Percentiles rank a stretch among this genome's conserved stretches.
These are phyloP conservation scores for Mycena latifolia DNA, from an alignment of 768 basidiomycete genomes.

Conservation along the genomic window DNA sequence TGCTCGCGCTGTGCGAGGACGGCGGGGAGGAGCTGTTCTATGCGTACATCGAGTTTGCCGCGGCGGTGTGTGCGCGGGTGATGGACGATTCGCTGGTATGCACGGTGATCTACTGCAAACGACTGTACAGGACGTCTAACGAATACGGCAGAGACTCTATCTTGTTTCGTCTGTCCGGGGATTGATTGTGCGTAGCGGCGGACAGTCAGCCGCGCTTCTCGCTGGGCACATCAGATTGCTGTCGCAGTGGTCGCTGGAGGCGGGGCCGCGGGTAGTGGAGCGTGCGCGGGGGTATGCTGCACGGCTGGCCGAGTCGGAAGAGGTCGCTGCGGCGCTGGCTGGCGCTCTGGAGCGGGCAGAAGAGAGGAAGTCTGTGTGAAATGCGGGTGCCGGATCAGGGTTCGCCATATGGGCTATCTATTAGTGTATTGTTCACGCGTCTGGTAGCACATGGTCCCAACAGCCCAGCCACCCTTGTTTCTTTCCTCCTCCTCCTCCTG, in stretches of 20 bases:
- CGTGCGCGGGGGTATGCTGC: neutral
- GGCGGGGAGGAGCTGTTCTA: slow-evolving; percentile 44
- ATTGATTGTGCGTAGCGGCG: neutral
- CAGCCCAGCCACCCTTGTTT: slow-evolving; percentile 31
- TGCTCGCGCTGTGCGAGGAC: slow-evolving; percentile 42
- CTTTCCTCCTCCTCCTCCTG: slow-evolving; percentile 33
- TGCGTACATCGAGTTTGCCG: slow-evolving; percentile 65
- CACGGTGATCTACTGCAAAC: slow-evolving; percentile 27
- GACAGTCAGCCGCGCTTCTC: neutral
- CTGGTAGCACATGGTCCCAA: slow-evolving; percentile 23
- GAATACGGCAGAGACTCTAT: slow-evolving; percentile 62
- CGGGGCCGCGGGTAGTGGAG: neutral
- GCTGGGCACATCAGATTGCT: neutral
- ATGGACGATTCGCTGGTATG: slow-evolving; percentile 62
- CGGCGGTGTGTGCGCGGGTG: slow-evolving; percentile 60
- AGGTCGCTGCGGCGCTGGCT: neutral
- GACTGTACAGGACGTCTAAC: too few relatives aligned
- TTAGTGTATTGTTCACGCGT: slow-evolving; percentile 25
- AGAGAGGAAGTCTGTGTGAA: neutral
- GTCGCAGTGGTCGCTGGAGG: neutral
- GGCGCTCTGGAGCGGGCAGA: too few relatives aligned
- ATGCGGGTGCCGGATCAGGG: slow-evolving; percentile 12
- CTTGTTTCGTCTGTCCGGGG: slow-evolving; percentile 47
- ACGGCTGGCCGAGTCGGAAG: neutral
- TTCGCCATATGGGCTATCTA: slow-evolving; percentile 7